Conservation (phyloP, 441 rosid species). For the Isatis lusitanica region DNA sequence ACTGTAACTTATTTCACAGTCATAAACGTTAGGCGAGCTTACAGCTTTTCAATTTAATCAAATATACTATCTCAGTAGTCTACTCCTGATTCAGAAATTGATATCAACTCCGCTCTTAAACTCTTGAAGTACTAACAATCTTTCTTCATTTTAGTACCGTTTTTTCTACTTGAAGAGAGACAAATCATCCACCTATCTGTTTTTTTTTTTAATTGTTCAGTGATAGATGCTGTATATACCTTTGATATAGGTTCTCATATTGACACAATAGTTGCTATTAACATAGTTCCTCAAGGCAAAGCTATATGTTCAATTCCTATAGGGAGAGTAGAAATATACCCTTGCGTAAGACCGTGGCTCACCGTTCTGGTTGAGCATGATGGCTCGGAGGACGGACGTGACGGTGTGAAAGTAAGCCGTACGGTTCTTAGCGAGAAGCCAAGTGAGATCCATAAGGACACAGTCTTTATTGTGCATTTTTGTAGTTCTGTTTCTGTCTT, state of each 20-base stretch:
- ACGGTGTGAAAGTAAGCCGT: slow-evolving; percentile 77
- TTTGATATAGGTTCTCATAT: not conserved
- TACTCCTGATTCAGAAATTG: slow-evolving; percentile 8
- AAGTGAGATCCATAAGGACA: slow-evolving; percentile 88
- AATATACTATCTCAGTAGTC: not conserved
- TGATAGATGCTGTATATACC: not conserved
- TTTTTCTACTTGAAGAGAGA: slow-evolving; percentile 8
- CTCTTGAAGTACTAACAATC: not conserved
- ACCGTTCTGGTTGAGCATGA: slow-evolving; percentile 60
- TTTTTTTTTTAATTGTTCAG: not conserved
- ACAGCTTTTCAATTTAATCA: not conserved
- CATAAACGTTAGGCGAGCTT: not conserved
- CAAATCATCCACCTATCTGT: slow-evolving; percentile 11
- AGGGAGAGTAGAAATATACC: not conserved
- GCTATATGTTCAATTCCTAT: not conserved
- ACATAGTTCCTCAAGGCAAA: not conserved
- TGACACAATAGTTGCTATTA: not conserved
- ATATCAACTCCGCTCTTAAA: slow-evolving; percentile 4
- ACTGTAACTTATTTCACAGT: slow-evolving; percentile 3
- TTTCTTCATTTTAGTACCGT: not conserved
- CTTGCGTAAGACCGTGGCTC: slow-evolving; percentile 49
- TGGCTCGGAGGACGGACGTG: slow-evolving; percentile 71
- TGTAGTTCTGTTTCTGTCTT: slow-evolving; percentile 60
- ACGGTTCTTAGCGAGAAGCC: slow-evolving; percentile 87
- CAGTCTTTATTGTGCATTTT: slow-evolving; percentile 89